Evolutionary conservation across 1,284 basidiomycete genomes (phyloP).

Genomic region (Papiliotrema laurentii): DNA sequence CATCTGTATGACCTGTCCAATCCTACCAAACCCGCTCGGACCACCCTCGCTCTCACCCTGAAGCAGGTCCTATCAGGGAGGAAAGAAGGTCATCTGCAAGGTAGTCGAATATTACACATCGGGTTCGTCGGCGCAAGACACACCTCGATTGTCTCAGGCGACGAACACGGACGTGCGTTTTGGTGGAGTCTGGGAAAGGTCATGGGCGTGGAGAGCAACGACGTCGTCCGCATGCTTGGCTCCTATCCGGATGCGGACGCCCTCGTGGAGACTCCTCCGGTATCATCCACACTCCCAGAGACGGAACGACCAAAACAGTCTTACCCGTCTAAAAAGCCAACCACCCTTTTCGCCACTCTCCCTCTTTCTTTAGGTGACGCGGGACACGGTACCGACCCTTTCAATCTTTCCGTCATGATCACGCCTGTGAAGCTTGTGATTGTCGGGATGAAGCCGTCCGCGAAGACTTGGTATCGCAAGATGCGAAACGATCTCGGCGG

Average conservation of each 20-base stretch:
- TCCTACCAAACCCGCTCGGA: constrained; percentile 52
- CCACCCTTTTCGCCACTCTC: constrained; percentile 69
- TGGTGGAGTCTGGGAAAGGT: constrained; percentile 94
- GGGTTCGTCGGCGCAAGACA: constrained; percentile 91
- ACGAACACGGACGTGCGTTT: constrained; percentile 87
- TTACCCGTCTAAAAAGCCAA: constrained; percentile 49
- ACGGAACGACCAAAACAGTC: not conserved
- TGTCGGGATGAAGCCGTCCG: constrained; percentile 84
- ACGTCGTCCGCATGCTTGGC: constrained; percentile 89
- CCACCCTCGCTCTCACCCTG: constrained; percentile 28
- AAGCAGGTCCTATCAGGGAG: constrained; percentile 65
- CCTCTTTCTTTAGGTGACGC: constrained; percentile 77
- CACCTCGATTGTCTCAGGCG: constrained; percentile 87
- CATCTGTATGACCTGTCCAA: constrained; percentile 78
- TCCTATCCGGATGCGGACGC: constrained; percentile 72
- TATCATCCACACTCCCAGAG: too few species aligned
- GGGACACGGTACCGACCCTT: constrained; percentile 73
- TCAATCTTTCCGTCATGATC: constrained; percentile 78
- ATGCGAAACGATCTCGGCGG: constrained; percentile 54
- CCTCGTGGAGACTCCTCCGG: not conserved
- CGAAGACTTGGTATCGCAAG: constrained; percentile 87
- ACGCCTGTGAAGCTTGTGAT: constrained; percentile 88
- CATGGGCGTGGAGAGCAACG: constrained; percentile 89
- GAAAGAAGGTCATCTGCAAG: constrained; percentile 85
- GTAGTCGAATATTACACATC: constrained; percentile 79